phyloP scores from a whole-genome alignment of 768 basidiomycete genomes.

The Pleurotus djamor region DNA sequence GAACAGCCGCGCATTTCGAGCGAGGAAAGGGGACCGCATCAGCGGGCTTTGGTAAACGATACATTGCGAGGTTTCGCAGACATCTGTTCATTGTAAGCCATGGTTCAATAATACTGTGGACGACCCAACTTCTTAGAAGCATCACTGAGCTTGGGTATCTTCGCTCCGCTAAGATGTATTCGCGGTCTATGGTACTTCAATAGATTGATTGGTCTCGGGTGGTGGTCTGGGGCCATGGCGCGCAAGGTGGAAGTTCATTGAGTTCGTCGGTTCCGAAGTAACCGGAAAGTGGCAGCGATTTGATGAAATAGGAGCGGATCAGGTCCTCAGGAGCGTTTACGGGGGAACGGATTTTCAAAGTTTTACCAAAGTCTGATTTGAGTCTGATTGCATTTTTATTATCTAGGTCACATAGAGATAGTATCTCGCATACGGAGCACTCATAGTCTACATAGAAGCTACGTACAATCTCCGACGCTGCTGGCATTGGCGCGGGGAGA shows the following conservation, averaged over 20 bases:
- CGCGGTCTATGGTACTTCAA: slow-evolving; percentile 48
- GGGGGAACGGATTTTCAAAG: too few species aligned
- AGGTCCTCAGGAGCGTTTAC: too few species aligned
- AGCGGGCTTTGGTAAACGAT: slow-evolving; percentile 37
- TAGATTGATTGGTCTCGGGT: slow-evolving; percentile 29
- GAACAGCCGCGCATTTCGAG: slow-evolving; percentile 67
- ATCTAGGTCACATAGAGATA: too few species aligned
- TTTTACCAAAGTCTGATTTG: too few species aligned
- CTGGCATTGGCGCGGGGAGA: too few species aligned
- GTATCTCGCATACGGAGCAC: too few species aligned
- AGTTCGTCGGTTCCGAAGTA: background rate
- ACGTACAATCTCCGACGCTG: too few species aligned
- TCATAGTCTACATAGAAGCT: too few species aligned
- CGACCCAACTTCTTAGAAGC: slow-evolving; percentile 46
- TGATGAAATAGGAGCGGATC: background rate
- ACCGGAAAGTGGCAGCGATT: background rate
- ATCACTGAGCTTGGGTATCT: slow-evolving; percentile 44
- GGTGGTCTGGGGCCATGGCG: slow-evolving; percentile 8
- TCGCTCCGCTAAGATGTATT: slow-evolving; percentile 32
- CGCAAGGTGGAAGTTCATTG: background rate
- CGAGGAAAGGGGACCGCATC: slow-evolving; percentile 43
- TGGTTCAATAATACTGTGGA: background rate
- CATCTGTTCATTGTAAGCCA: slow-evolving; percentile 36
- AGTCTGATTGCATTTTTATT: too few species aligned
- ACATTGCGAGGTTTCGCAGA: slow-evolving; percentile 49